phyloP scores from a whole-genome alignment of 768 basidiomycete species.

The Naganishia friedmannii region DNA sequence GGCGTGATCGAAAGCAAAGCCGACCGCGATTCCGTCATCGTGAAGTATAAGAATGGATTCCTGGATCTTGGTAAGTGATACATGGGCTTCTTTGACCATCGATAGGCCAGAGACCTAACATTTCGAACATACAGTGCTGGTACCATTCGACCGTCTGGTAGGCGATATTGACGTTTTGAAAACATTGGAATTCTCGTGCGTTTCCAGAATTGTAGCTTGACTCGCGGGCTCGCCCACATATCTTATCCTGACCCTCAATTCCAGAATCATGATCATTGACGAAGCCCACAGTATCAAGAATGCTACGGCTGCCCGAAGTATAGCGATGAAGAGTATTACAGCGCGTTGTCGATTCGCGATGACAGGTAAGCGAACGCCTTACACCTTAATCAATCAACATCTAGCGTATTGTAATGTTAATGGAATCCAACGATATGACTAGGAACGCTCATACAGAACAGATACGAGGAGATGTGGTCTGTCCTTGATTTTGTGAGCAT shows the following conservation, averaged over 20 bases:
- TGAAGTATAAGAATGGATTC: slow-evolving; percentile 74
- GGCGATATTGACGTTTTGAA: slow-evolving; percentile 7
- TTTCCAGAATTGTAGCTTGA: slow-evolving; percentile 52
- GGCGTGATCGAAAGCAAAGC: slow-evolving; percentile 62
- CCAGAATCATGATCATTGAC: slow-evolving; percentile 60
- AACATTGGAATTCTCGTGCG: slow-evolving; percentile 61
- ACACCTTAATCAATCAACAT: slow-evolving; percentile 20
- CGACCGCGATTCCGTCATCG: slow-evolving; percentile 61
- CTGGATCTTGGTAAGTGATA: slow-evolving; percentile 70
- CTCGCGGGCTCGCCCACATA: neutral
- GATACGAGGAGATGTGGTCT: slow-evolving; percentile 85
- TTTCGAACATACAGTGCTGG: neutral
- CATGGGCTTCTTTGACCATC: neutral
- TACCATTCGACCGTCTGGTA: neutral
- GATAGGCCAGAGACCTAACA: neutral
- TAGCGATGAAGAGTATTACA: slow-evolving; percentile 68
- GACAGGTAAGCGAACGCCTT: slow-evolving; percentile 58
- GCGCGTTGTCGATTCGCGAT: slow-evolving; percentile 75
- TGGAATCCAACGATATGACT: neutral
- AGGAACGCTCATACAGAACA: slow-evolving; percentile 73
- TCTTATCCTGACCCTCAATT: neutral
- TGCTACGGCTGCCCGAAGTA: slow-evolving; percentile 62
- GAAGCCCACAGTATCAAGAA: slow-evolving; percentile 92
- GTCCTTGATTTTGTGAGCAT: slow-evolving; percentile 80
- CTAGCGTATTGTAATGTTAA: neutral